phyloP scores from a whole-genome alignment of 192 early-diverging fungal genomes.

The Diversispora epigaea region DNA sequence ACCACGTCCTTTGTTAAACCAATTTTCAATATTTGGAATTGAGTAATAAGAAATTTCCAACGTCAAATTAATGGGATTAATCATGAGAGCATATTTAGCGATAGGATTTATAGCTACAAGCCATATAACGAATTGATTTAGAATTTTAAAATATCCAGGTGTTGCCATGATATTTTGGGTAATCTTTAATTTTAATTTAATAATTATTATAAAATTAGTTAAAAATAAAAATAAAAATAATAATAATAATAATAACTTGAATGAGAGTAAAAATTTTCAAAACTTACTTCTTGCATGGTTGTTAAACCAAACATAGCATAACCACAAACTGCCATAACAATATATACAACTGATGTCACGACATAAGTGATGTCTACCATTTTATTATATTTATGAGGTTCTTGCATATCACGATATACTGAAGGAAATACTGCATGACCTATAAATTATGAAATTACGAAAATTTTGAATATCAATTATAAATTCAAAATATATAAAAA shows the following conservation, averaged over 20 bases:
- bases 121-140: constrained; percentile 58
- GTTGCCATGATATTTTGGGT: constrained; percentile 66
- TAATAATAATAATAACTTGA: neutral
- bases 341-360: constrained; percentile 50
- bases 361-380: constrained; percentile 61
- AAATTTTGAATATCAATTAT: neutral
- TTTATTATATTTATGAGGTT: constrained; percentile 46
- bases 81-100: constrained; percentile 67
- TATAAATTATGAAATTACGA: neutral
- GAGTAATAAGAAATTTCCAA: constrained; percentile 38
- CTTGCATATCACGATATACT: constrained; percentile 66
- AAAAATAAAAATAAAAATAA: constrained; percentile 12
- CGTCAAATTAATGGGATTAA: constrained; percentile 61
- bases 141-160: constrained; percentile 47
- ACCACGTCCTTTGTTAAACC: constrained; percentile 35
- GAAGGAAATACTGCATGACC: constrained; percentile 68
- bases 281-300: constrained; percentile 55
- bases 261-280: neutral
- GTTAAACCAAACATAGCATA: constrained; percentile 71
- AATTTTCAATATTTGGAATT: constrained; percentile 30
- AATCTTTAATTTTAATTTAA: constrained; percentile 43
- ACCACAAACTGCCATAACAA: constrained; percentile 52
- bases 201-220: neutral
- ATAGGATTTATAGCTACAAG: constrained; percentile 68
- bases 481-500: neutral